Conservation (phyloP, 495 filamentous ascomycete genomes). For the Tuber indicum region DNA sequence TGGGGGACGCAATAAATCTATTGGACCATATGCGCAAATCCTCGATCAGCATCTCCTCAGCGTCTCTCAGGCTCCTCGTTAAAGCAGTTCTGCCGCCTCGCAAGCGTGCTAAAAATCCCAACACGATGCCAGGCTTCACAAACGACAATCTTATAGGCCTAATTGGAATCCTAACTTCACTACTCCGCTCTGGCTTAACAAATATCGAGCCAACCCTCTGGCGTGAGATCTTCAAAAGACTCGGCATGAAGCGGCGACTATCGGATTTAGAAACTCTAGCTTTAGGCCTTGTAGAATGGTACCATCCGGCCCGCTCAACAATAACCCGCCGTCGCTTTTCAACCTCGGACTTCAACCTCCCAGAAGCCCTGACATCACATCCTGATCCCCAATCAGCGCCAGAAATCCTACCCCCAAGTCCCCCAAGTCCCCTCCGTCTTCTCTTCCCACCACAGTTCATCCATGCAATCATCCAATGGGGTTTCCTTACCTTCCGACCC, state of each 20-base stretch:
- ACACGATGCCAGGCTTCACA: background rate
- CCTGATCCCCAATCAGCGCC: background rate
- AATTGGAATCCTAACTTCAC: conserved; percentile 26
- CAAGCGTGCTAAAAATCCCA: conserved; percentile 16
- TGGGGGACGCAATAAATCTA: conserved; percentile 19
- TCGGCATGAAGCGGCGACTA: conserved; percentile 32
- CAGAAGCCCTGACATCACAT: background rate
- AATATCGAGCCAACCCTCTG: conserved; percentile 27
- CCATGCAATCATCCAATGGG: conserved; percentile 32
- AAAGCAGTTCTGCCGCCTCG: conserved; percentile 27
- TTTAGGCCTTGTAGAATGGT: conserved; percentile 29
- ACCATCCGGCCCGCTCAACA: conserved; percentile 24
- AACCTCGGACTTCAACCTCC: background rate
- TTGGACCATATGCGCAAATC: conserved; percentile 29
- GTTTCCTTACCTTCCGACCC: conserved; percentile 26
- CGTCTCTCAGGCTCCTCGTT: conserved; percentile 26
- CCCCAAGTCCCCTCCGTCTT: conserved; percentile 28
- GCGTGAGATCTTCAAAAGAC: conserved; percentile 34
- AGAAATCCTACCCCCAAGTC: conserved; percentile 10
- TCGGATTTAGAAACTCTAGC: conserved; percentile 30
- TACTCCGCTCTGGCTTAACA: conserved; percentile 26
- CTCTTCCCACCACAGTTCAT: conserved; percentile 24
- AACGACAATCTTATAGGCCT: conserved; percentile 29
- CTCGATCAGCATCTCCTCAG: conserved; percentile 18
- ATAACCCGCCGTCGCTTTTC: conserved; percentile 19